Base-by-base conservation (phyloP, 228 moss, liverwort and hornwort genomes). In the Sphagnum fallax region DNA sequence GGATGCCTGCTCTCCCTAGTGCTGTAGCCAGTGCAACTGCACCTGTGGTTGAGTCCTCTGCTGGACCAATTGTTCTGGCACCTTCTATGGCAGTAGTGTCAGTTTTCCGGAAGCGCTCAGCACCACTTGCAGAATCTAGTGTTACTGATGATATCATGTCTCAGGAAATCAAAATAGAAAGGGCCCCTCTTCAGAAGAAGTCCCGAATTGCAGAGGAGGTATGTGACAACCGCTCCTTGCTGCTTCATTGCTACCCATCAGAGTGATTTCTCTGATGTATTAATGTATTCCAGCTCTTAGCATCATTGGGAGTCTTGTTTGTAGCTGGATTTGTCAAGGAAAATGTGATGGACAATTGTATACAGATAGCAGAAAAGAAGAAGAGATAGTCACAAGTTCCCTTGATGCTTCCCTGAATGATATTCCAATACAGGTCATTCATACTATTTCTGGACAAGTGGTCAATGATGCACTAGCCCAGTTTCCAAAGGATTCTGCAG, bases 171-270 rank as follows among this genome's bases (percentile, higher is more conserved):
- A 85, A 79, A 66, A 53, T 73, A 76, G 89, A 93, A 65, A 81
- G 77, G 68, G 89, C 90, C 62, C 95, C 92, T 52, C 90, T 84
- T 3, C 86, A 71, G 62, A 95, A 92, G 71, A 87, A 87, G 77
- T 82, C 87, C 71, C 82, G 92, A 53, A 72, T 86, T 60, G 78
- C 76, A 59, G 87, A 78, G 80, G 86, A 32, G 32, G 1, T 32
- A 32, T 32, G 32, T 32, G 32, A 32, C 32, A 32, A 32, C 32
- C 2, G 2, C 32, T 32, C 32, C 32, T 32, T 32, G 32, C 32
- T 32, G 32, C 32, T 32, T 32, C 1, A 32, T 32, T 32, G 32
- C 32, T 32, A 32, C 32, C 32, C 32, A 32, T 32, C 32, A 32
- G 32, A 0, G 32, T 32, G 32, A 32, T 32, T 32, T 32, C 32